Percentiles rank a stretch among this genome's conserved stretches.
phyloP scores from a whole-genome alignment of 2,329 filamentous ascomycete species.

The Daldinia eschscholtzii region DNA sequence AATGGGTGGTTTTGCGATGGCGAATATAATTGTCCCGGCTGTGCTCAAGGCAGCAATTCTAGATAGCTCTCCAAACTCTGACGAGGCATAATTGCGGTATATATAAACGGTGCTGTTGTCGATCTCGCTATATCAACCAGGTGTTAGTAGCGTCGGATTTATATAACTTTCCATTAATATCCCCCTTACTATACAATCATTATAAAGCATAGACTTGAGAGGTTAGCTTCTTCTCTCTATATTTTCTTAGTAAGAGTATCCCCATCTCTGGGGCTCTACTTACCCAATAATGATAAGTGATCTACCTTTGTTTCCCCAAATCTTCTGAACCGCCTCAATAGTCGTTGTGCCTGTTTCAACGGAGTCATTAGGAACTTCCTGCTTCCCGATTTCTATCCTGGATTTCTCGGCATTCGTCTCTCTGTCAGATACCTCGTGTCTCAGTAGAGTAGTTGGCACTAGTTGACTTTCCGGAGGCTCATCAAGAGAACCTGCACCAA shows the following conservation, averaged over 20 bases:
- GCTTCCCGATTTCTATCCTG: slow-evolving; percentile 17
- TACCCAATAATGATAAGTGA: slow-evolving; percentile 43
- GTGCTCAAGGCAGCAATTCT: slow-evolving; percentile 50
- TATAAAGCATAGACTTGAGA: slow-evolving; percentile 40
- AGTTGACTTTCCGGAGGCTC: slow-evolving; percentile 25
- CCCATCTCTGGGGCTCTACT: neutral
- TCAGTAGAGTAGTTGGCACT: neutral
- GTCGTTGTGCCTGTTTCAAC: slow-evolving; percentile 36
- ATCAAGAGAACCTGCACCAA: slow-evolving; percentile 32
- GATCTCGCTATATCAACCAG: slow-evolving; percentile 33
- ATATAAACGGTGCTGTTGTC: slow-evolving; percentile 46
- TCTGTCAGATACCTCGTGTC: neutral
- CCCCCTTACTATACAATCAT: slow-evolving; percentile 45
- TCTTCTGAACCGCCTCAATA: slow-evolving; percentile 39
- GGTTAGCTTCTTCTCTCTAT: slow-evolving; percentile 7
- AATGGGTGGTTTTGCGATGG: slow-evolving; percentile 71
- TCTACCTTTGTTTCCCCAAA: slow-evolving; percentile 43
- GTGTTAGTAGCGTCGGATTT: slow-evolving; percentile 3
- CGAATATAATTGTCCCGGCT: slow-evolving; percentile 56
- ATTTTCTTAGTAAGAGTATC: neutral
- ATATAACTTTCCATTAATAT: neutral
- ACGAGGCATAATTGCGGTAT: slow-evolving; percentile 52
- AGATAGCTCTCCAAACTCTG: slow-evolving; percentile 51
- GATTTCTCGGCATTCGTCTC: neutral
- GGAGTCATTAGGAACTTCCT: slow-evolving; percentile 5